These are phyloP conservation scores for Posidonia oceanica DNA, from an alignment of 116 monocot genomes.

Conservation along the genomic window DNA sequence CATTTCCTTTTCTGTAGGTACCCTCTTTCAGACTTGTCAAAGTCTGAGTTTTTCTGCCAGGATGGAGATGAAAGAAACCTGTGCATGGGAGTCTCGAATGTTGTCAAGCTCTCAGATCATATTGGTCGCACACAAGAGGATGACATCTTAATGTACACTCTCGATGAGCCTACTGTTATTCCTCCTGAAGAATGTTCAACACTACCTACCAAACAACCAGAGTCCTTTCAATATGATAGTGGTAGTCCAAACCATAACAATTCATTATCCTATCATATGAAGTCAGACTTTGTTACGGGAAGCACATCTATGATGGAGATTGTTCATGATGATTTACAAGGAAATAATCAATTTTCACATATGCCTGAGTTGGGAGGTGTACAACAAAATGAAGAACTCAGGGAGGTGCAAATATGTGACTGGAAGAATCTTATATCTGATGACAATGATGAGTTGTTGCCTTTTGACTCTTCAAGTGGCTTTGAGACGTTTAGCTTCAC, in stretches of 20 bases:
- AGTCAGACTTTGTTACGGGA: slow-evolving; percentile 26
- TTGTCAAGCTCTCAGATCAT: slow-evolving; percentile 12
- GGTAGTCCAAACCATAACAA: slow-evolving; percentile 70
- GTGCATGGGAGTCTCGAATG: slow-evolving; percentile 13
- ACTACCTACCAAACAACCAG: slow-evolving; percentile 13
- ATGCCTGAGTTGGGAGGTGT: slow-evolving; percentile 15
- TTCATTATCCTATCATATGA: slow-evolving; percentile 24
- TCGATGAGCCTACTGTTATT: slow-evolving; percentile 32
- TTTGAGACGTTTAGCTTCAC: slow-evolving; percentile 15
- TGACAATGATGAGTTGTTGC: slow-evolving; percentile 30
- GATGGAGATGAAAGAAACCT: slow-evolving; percentile 22
- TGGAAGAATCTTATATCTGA: slow-evolving; percentile 51
- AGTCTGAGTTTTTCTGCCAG: slow-evolving; percentile 19
- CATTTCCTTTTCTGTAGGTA: slow-evolving; percentile 26
- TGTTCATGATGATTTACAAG: slow-evolving; percentile 30
- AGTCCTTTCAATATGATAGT: slow-evolving; percentile 32
- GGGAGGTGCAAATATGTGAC: slow-evolving; percentile 30
- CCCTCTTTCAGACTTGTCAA: slow-evolving; percentile 32
- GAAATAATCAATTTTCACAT: slow-evolving; percentile 17
- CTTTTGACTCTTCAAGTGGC: slow-evolving; percentile 29
- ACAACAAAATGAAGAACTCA: slow-evolving; percentile 6
- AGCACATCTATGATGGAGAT: slow-evolving; percentile 17
- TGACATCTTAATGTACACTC: slow-evolving; percentile 21
- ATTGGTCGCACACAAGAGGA: slow-evolving; percentile 15
- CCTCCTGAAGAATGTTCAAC: slow-evolving; percentile 35